Percentiles rank a stretch among this genome's conserved stretches.
Evolutionary conservation across 179 eudicot genomes (phyloP).

Genomic region (Camellia oleifera): DNA sequence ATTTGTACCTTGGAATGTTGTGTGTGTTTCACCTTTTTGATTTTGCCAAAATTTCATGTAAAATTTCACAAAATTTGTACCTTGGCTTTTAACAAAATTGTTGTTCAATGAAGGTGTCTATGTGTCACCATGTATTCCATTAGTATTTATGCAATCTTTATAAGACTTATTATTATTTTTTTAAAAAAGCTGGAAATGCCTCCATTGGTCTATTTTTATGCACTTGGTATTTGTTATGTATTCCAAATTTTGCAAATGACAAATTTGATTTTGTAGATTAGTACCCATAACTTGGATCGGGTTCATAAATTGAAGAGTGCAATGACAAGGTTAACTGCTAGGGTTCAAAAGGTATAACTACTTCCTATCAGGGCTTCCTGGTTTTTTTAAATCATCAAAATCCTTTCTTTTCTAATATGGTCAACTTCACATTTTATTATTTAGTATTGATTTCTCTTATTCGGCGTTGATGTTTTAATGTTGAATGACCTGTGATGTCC

Average conservation of each 20-base stretch:
- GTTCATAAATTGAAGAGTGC: conserved; percentile 91
- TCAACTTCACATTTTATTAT: neutral
- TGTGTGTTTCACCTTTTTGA: too few species aligned
- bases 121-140: too few species aligned
- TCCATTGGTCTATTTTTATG: too few species aligned
- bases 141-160: too few species aligned
- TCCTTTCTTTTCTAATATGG: neutral
- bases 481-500: neutral
- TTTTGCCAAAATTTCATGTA: too few species aligned
- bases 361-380: neutral
- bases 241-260: neutral
- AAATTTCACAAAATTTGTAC: too few species aligned
- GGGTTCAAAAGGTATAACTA: conserved; percentile 94
- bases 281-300: conserved; percentile 91
- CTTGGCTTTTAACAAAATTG: too few species aligned
- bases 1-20: too few species aligned
- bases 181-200: too few species aligned
- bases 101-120: too few species aligned
- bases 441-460: neutral
- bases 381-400: neutral
- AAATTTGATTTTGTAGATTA: conserved; percentile 47
- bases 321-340: conserved; percentile 93
- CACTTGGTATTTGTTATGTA: too few species aligned
- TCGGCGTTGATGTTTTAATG: neutral
- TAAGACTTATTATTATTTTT: too few species aligned